A percentile compares a stretch with the other conserved stretches of the same genome.
Conservation (phyloP, 495 filamentous ascomycete species). For the Aspergillus sclerotiicarbonarius region DNA sequence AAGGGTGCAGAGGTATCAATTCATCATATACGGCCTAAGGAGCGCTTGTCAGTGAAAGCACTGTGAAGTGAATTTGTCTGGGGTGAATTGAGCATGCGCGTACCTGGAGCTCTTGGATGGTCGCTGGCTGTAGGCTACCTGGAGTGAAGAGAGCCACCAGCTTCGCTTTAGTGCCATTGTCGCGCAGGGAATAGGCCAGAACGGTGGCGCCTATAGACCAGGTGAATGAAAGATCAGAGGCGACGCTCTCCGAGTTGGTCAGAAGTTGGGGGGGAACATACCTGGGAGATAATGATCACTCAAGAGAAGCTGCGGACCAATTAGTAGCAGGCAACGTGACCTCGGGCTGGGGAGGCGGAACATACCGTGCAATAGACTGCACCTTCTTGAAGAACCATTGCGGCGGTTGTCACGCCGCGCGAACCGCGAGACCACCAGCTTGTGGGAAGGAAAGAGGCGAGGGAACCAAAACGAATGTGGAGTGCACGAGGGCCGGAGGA, state of each 20-base stretch:
- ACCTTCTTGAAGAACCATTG: conserved; percentile 33
- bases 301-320: conserved; percentile 67
- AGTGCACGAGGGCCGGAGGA: not conserved
- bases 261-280: conserved; percentile 30
- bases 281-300: conserved; percentile 90
- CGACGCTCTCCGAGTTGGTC: not conserved
- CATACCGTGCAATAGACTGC: conserved; percentile 61
- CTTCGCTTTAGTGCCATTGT: conserved; percentile 83
- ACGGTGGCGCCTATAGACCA: conserved; percentile 74
- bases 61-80: conserved; percentile 10
- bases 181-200: conserved; percentile 89
- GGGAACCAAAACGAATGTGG: conserved; percentile 1
- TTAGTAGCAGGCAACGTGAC: conserved; percentile 22
- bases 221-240: conserved; percentile 25
- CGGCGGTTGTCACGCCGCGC: conserved; percentile 13
- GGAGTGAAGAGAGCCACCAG: conserved; percentile 80
- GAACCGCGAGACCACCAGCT: conserved; percentile 3
- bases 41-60: conserved; percentile 10
- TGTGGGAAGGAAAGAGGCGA: not conserved
- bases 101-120: conserved; percentile 77
- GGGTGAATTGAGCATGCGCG: conserved; percentile 8
- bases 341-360: conserved; percentile 3
- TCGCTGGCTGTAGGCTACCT: conserved; percentile 67
- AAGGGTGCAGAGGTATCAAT: conserved; percentile 76
- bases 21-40: conserved; percentile 79